Conservation (phyloP, 495 filamentous ascomycete species). For the Podospora didyma region DNA sequence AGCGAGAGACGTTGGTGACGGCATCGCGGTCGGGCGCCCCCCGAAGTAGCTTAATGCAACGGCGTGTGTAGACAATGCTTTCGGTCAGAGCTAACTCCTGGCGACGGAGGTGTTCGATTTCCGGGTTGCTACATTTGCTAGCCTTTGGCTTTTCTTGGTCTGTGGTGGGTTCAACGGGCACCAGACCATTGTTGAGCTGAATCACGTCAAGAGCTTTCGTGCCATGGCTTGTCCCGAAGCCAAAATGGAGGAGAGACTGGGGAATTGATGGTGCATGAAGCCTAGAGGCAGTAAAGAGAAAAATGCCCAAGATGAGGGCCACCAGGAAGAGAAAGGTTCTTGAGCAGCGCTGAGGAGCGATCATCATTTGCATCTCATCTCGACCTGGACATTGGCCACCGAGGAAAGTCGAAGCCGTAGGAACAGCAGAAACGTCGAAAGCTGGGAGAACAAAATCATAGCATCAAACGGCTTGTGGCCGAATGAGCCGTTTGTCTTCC, state of each 20-base stretch:
- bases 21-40: conserved; percentile 21
- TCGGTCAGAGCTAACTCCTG: conserved; percentile 28
- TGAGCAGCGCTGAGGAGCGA: conserved; percentile 15
- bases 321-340: conserved; percentile 16
- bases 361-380: conserved; percentile 12
- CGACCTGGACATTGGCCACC: not conserved
- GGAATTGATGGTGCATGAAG: conserved; percentile 15
- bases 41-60: conserved; percentile 31
- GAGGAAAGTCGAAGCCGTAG: not conserved
- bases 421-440: not conserved
- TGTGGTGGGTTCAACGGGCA: not conserved
- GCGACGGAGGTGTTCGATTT: conserved; percentile 22
- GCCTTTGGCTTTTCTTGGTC: conserved; percentile 4
- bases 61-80: conserved; percentile 34
- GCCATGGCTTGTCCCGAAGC: not conserved
- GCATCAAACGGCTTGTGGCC: not conserved
- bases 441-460: not conserved
- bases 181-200: not conserved
- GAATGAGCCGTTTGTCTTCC: not conserved
- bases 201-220: not conserved
- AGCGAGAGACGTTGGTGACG: conserved; percentile 28
- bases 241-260: conserved; percentile 1
- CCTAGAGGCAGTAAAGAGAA: conserved; percentile 16
- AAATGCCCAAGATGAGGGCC: conserved; percentile 10
- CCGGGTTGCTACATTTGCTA: conserved; percentile 12